Conservation (phyloP, 805 yeast species). For the Kodamaea kaohsiungensis region DNA sequence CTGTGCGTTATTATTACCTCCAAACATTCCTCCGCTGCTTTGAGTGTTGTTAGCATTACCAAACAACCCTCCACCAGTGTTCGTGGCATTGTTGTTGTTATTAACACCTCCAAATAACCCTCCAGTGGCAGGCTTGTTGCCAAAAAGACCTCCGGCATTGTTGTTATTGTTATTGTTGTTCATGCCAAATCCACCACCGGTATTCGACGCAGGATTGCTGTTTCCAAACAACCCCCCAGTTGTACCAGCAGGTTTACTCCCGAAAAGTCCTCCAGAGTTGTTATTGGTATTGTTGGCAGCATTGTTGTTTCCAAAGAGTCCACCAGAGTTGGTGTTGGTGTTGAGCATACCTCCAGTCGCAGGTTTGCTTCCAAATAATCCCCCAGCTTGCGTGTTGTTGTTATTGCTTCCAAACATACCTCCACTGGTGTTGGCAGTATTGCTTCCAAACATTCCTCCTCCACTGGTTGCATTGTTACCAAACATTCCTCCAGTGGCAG, state of each 20-base stretch:
- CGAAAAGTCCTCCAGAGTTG: constrained; percentile 46
- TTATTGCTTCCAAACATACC: constrained; percentile 47
- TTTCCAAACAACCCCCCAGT: constrained; percentile 28
- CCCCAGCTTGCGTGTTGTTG: constrained; percentile 14
- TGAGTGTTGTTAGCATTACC: constrained; percentile 16
- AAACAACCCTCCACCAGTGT: constrained; percentile 12
- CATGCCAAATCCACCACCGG: neutral
- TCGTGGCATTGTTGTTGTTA: constrained; percentile 9
- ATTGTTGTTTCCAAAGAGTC: constrained; percentile 21
- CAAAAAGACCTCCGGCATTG: constrained; percentile 20
- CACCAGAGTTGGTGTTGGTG: constrained; percentile 22
- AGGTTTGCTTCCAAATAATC: constrained; percentile 31
- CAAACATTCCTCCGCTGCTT: constrained; percentile 48
- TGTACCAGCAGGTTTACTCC: constrained; percentile 16
- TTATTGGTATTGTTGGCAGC: constrained; percentile 24
- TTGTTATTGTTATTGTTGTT: constrained; percentile 6
- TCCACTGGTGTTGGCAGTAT: constrained; percentile 20
- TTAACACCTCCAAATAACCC: constrained; percentile 22
- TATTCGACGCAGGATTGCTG: neutral
- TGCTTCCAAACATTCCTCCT: constrained; percentile 2
- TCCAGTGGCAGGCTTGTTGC: constrained; percentile 22
- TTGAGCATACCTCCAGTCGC: constrained; percentile 23
- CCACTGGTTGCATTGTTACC: neutral
- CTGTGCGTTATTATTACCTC: constrained; percentile 16
- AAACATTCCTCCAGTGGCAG: constrained; percentile 22